Percentiles rank a stretch among this genome's conserved stretches.
phyloP scores from a whole-genome alignment of 2,329 filamentous ascomycete species.

The Achaetomium macrosporum region DNA sequence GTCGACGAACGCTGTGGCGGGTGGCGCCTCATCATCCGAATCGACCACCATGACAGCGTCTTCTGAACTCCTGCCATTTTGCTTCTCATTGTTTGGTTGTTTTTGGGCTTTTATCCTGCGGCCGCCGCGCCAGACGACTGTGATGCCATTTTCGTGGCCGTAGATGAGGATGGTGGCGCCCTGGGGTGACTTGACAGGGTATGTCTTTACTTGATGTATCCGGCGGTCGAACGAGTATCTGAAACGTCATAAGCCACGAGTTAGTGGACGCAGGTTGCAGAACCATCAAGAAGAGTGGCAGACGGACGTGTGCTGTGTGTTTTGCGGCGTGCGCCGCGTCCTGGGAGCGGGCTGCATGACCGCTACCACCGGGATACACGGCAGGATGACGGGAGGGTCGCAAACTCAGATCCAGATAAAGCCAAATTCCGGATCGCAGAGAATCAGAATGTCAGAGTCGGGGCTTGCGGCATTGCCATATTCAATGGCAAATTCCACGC shows the following conservation, averaged over 20 bases:
- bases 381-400: not conserved
- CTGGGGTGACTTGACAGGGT: constrained; percentile 57
- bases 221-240: constrained; percentile 56
- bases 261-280: constrained; percentile 1
- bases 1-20: constrained; percentile 38
- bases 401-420: too few relatives aligned
- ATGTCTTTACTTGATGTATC: constrained; percentile 54
- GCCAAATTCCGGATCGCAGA: too few relatives aligned
- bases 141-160: constrained; percentile 58
- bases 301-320: constrained; percentile 25
- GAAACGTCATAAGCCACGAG: not conserved
- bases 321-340: constrained; percentile 26
- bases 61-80: constrained; percentile 44
- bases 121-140: constrained; percentile 57
- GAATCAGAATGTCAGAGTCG: too few relatives aligned
- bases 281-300: not conserved
- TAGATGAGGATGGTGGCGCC: constrained; percentile 59
- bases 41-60: constrained; percentile 59
- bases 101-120: constrained; percentile 48
- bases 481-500: too few relatives aligned
- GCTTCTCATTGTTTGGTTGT: constrained; percentile 37
- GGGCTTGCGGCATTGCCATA: too few relatives aligned
- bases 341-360: constrained; percentile 22
- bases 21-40: constrained; percentile 52
- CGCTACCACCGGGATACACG: not conserved